Evolutionary conservation across 2,329 filamentous ascomycete genomes (phyloP), one percentile per base, ranked within the genome.

Genomic region (Furcasterigmium furcatum): DNA sequence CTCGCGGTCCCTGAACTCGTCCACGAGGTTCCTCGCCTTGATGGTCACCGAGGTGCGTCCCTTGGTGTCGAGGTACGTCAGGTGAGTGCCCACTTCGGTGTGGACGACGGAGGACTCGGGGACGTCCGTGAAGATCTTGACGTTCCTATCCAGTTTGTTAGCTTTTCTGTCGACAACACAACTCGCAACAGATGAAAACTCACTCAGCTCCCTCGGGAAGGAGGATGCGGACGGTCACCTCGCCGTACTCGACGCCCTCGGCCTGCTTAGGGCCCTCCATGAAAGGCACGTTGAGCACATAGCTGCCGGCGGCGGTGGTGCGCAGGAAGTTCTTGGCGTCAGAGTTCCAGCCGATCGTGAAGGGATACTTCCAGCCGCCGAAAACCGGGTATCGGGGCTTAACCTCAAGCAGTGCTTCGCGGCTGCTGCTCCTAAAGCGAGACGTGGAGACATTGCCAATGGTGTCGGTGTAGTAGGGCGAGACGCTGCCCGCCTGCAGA

Each of bases 371-470:
- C 94, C 94, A 99, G 49, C 89, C 91, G 49, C 94, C 94, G 59
- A 96, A 99, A 20, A 99, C 67, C n/a, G 94, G 94, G 67, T 95
- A 99, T 43, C 94, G 83, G 18, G 94, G 94, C 75, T 91, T 94
- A 52, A 96, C 77, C 67, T 96, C 91, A 22, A 99, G 79, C 35
- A 86, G 72, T n/a, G 88, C 86, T 66, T 92, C 88, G 19, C 87
- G 83, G 62, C 78, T 80, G 63, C 82, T 88, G 55, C 76, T 82
- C 51, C 91, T 80, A 78, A 95, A 99, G 51, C 80, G 81, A 46
- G 91, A 96, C 1, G 94, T 99, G 22, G 91, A 95, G 24, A 99
- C 91, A 61, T 99, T 99, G 55, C 94, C 94, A 60, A 99, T 95
- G 57, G 90, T 88, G 63, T 99, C 94, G 42, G 86, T 91, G 68